Evolutionary conservation across 2,329 filamentous ascomycete species (phyloP), one percentile per base, ranked within the genome.

Genomic region (Fusarium sp.): DNA sequence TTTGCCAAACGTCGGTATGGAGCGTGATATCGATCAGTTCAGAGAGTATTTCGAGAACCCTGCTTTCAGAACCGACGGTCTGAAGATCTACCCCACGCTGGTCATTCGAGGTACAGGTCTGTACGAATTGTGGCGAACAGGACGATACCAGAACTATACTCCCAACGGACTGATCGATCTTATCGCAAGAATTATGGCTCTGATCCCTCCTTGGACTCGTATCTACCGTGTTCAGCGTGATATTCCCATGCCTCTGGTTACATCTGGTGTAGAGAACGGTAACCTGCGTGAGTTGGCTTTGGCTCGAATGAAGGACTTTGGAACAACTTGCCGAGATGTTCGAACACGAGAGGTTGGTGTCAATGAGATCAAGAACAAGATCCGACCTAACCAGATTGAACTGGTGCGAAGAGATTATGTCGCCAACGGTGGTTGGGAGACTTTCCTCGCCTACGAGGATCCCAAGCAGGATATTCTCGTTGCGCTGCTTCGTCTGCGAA

Each of bases 221-320:
- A 99, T 99, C 76, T 99, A 99, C 83, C 94, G 96, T 65, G 96
- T 99, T 1, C 96, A 99, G 84, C 90, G 96, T 79, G 96, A 99
- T 82, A 99, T 99, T 62, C 96, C 96, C n/a, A 99, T 99, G 96
- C 96, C 96, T 1, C 86, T 99, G 25, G 97, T 99, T n/a, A 98
- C 96, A 0, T 97, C 95, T 1, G 96, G 96, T 43, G 96, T 99
- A 1, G 96, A 99, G 82, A 99, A 99, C 74, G 96, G 96, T 66
- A 99, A 99, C 78, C 84, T 99, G 41, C 90, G 96, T 67, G 96
- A 99, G 80, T 84, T 99, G 51, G 95, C 96, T 1, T 84, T 99
- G 58, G 94, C 94, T n/a, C 88, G 96, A 24, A 99, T 99, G 97
- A 98, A 98, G 81, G 96, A 99, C 79, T 98, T 99, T 74, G 97